Percentiles rank a stretch among this genome's conserved stretches.
Evolutionary conservation across 2,329 filamentous ascomycete genomes (phyloP).

Genomic region (Penicillium paneum): DNA sequence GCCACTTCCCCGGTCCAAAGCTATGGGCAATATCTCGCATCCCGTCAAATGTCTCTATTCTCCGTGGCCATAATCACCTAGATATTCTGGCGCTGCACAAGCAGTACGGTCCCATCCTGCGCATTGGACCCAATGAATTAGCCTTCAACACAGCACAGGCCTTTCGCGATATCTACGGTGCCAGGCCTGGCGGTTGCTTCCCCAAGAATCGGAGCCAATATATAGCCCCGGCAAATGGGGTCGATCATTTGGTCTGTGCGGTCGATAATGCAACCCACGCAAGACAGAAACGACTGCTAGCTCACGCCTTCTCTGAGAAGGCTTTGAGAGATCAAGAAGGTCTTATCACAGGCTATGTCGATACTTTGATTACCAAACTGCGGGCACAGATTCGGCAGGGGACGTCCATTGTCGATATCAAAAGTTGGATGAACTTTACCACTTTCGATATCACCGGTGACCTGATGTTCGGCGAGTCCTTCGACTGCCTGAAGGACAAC

Average conservation of each 20-base stretch:
- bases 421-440: slow-evolving; percentile 35
- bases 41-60: slow-evolving; percentile 18
- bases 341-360: slow-evolving; percentile 26
- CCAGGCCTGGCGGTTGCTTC: slow-evolving; percentile 20
- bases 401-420: slow-evolving; percentile 22
- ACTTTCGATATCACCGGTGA: slow-evolving; percentile 43
- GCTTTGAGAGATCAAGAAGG: slow-evolving; percentile 31
- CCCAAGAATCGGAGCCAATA: slow-evolving; percentile 23
- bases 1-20: slow-evolving; percentile 30
- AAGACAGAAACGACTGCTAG: slow-evolving; percentile 21
- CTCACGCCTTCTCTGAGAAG: slow-evolving; percentile 31
- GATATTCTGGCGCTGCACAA: slow-evolving; percentile 24
- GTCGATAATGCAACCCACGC: slow-evolving; percentile 19
- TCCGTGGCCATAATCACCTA: slow-evolving; percentile 25
- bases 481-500: slow-evolving; percentile 38
- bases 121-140: slow-evolving; percentile 20
- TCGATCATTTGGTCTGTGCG: slow-evolving; percentile 19
- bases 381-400: slow-evolving; percentile 3
- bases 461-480: slow-evolving; percentile 40
- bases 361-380: slow-evolving; percentile 26
- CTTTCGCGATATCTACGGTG: slow-evolving; percentile 35
- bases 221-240: slow-evolving; percentile 38
- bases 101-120: slow-evolving; percentile 19
- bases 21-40: slow-evolving; percentile 25
- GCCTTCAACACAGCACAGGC: slow-evolving; percentile 29